Conservation (phyloP, 202 grass and related monocot genomes). For the Alloteropsis angusta region DNA sequence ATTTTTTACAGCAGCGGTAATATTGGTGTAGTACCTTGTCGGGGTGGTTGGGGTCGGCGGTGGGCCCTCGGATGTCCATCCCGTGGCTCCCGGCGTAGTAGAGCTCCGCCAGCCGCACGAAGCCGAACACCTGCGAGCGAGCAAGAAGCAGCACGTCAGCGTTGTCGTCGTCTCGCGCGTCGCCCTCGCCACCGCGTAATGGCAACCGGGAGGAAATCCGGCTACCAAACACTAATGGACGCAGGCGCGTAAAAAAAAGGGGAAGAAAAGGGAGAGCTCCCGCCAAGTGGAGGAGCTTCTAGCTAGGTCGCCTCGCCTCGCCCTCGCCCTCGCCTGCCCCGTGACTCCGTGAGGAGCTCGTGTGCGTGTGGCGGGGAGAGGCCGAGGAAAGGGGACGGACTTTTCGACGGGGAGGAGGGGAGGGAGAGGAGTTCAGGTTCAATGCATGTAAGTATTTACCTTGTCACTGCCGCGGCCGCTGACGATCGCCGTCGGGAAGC, state of each 20-base stretch:
- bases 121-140: slow-evolving; percentile 45
- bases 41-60: slow-evolving; percentile 22
- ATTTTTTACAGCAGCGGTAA: too few species aligned
- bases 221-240: not conserved
- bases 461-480: slow-evolving; percentile 59
- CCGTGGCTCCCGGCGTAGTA: slow-evolving; percentile 94
- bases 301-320: not conserved
- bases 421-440: not conserved
- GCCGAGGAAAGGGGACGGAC: not conserved
- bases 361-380: not conserved
- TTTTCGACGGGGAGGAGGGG: not conserved
- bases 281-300: slow-evolving; percentile 37
- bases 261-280: not conserved
- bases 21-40: slow-evolving; percentile 14
- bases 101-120: slow-evolving; percentile 56
- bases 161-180: not conserved
- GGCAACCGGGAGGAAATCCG: not conserved
- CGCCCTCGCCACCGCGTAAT: not conserved
- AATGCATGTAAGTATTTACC: not conserved
- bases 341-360: not conserved
- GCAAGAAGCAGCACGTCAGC: not conserved
- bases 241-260: too few species aligned
- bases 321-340: not conserved
- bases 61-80: slow-evolving; percentile 84
- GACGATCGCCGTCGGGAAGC: slow-evolving; percentile 70